phyloP scores from a whole-genome alignment of 768 basidiomycete species.

The Mycena galopus region DNA sequence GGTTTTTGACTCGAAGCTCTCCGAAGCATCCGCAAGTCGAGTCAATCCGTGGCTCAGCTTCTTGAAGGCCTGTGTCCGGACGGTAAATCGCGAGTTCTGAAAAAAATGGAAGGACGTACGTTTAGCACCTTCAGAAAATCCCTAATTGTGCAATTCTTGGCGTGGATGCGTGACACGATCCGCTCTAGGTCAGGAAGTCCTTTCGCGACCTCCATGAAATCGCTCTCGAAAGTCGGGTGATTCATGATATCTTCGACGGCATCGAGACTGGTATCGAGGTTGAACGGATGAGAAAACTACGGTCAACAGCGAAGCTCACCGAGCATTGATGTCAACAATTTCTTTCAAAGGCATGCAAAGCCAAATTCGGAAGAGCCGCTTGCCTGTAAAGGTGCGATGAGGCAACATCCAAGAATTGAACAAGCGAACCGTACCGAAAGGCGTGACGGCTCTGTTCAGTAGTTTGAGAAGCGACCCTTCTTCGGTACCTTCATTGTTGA shows the following conservation, averaged over 20 bases:
- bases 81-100: background rate
- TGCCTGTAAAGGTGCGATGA: slow-evolving; percentile 65
- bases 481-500: slow-evolving; percentile 94
- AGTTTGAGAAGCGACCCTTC: slow-evolving; percentile 91
- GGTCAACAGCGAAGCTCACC: slow-evolving; percentile 58
- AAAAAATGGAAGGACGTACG: slow-evolving; percentile 55
- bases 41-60: slow-evolving; percentile 77
- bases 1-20: slow-evolving; percentile 82
- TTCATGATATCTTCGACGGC: slow-evolving; percentile 93
- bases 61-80: slow-evolving; percentile 73
- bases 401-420: background rate
- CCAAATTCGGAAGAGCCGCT: slow-evolving; percentile 97
- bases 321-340: slow-evolving; percentile 86
- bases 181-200: slow-evolving; percentile 93
- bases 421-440: slow-evolving; percentile 76
- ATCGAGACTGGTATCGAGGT: slow-evolving; percentile 76
- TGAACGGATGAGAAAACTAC: background rate
- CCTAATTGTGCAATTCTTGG: slow-evolving; percentile 87
- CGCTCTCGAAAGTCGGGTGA: slow-evolving; percentile 80
- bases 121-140: slow-evolving; percentile 89
- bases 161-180: slow-evolving; percentile 94
- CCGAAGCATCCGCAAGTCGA: slow-evolving; percentile 72
- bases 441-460: slow-evolving; percentile 87
- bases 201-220: slow-evolving; percentile 83
- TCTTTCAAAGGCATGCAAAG: slow-evolving; percentile 91